A percentile compares a stretch with the other conserved stretches of the same genome.
These are phyloP conservation scores for Crithidia fasciculata DNA, from an alignment of 208 protist species.

Conservation along the genomic window DNA sequence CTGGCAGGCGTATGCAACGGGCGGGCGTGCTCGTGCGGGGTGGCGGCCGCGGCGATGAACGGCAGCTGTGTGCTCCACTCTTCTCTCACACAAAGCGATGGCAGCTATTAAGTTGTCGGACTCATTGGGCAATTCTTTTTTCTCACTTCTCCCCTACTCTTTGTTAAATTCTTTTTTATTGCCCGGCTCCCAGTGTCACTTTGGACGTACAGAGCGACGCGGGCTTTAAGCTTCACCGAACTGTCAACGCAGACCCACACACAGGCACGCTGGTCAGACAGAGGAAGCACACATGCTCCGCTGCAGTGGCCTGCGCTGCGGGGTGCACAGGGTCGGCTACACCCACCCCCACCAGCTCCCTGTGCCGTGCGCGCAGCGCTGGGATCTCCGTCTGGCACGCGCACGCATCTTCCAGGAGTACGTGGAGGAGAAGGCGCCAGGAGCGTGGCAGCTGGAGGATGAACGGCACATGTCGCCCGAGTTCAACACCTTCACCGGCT, in stretches of 20 bases:
- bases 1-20: no score
- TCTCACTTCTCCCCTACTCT: no score
- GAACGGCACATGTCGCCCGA: slow-evolving; percentile 90
- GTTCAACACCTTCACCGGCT: slow-evolving; percentile 90
- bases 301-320: slow-evolving; percentile 31
- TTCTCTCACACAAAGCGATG: no score
- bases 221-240: neutral
- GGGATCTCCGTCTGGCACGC: slow-evolving; percentile 83
- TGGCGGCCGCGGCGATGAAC: no score
- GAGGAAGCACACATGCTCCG: slow-evolving; percentile 11
- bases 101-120: no score
- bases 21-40: no score
- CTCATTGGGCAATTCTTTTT: no score
- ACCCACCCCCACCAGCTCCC: slow-evolving; percentile 65
- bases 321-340: slow-evolving; percentile 83
- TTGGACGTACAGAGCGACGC: no score
- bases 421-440: slow-evolving; percentile 87
- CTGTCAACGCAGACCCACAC: neutral
- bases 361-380: slow-evolving; percentile 87
- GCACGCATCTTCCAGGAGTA: slow-evolving; percentile 92
- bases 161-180: no score
- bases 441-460: slow-evolving; percentile 91
- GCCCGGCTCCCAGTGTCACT: no score
- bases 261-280: neutral
- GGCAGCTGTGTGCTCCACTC: no score